Percentiles rank a stretch among this genome's conserved stretches.
phyloP scores from a whole-genome alignment of 805 yeast species.

The Candida berthetii region DNA sequence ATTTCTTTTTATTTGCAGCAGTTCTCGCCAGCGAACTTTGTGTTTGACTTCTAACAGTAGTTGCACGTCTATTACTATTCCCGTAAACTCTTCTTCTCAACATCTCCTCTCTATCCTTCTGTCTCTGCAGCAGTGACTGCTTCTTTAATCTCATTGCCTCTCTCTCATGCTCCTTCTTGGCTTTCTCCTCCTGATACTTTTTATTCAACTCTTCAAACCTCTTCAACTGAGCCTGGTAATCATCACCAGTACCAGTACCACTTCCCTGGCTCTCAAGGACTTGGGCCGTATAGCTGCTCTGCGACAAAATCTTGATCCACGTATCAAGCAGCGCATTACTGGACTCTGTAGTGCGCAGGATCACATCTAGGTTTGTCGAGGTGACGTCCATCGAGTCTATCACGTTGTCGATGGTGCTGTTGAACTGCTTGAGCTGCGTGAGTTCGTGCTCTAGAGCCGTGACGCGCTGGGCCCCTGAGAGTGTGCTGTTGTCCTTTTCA shows the following conservation, averaged over 20 bases:
- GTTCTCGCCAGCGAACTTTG: slow-evolving; percentile 2
- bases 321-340: slow-evolving; percentile 46
- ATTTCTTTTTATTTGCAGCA: background rate
- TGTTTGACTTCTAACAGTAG: slow-evolving; percentile 1
- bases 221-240: slow-evolving; percentile 16
- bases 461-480: slow-evolving; percentile 9
- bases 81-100: slow-evolving; percentile 23
- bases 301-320: slow-evolving; percentile 59
- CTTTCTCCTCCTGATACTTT: slow-evolving; percentile 16
- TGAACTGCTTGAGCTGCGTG: slow-evolving; percentile 14
- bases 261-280: slow-evolving; percentile 37
- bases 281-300: slow-evolving; percentile 47
- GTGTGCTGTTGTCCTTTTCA: background rate
- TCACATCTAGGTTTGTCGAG: slow-evolving; percentile 8
- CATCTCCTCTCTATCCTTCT: slow-evolving; percentile 19
- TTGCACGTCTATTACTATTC: slow-evolving; percentile 2
- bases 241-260: slow-evolving; percentile 22
- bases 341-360: slow-evolving; percentile 32
- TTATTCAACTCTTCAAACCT: slow-evolving; percentile 22
- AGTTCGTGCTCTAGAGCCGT: slow-evolving; percentile 18
- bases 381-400: slow-evolving; percentile 15
- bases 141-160: slow-evolving; percentile 11
- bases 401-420: slow-evolving; percentile 13
- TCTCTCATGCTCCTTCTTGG: slow-evolving; percentile 18
- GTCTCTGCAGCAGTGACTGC: slow-evolving; percentile 11